These are phyloP conservation scores for Earliella scabrosa DNA, from an alignment of 1,284 basidiomycete species.

Conservation along the genomic window DNA sequence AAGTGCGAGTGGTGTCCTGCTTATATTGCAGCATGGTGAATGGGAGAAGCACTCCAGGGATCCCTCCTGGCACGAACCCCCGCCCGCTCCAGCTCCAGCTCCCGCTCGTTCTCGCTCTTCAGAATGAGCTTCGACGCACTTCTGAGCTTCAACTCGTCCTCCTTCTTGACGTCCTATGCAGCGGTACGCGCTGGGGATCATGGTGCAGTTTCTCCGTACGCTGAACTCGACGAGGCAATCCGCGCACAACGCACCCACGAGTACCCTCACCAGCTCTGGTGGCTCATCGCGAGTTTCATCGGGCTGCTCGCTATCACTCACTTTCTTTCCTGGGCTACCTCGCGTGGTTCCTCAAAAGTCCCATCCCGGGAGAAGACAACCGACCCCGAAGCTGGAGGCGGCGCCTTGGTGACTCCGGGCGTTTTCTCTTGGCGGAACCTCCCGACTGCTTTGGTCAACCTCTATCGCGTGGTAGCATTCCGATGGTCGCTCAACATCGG, in stretches of 20 bases:
- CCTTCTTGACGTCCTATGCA: neutral
- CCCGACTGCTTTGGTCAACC: constrained; percentile 44
- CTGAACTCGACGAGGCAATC: constrained; percentile 18
- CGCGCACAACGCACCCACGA: constrained; percentile 13
- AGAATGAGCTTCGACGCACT: constrained; percentile 2
- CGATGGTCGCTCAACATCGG: constrained; percentile 51
- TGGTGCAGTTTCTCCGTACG: neutral
- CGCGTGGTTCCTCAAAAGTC: constrained; percentile 22
- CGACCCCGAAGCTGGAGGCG: constrained; percentile 30
- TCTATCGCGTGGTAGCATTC: constrained; percentile 52
- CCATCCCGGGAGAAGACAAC: neutral
- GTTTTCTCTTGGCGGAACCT: constrained; percentile 35
- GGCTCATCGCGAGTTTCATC: constrained; percentile 47
- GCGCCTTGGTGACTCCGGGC: neutral
- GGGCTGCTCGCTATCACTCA: constrained; percentile 45
- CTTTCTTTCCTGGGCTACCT: constrained; percentile 29
- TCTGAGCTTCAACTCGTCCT: constrained; percentile 1
- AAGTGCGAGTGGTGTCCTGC: neutral
- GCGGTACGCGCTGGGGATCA: neutral
- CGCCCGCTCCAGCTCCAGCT: neutral
- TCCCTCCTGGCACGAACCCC: constrained; percentile 1
- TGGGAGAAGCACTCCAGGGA: neutral
- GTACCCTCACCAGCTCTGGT: constrained; percentile 50
- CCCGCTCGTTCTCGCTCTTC: constrained; percentile 1
- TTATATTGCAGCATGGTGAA: constrained; percentile 6